phyloP scores from a whole-genome alignment of 2,329 filamentous ascomycete species.

The Hysterium pulicare region DNA sequence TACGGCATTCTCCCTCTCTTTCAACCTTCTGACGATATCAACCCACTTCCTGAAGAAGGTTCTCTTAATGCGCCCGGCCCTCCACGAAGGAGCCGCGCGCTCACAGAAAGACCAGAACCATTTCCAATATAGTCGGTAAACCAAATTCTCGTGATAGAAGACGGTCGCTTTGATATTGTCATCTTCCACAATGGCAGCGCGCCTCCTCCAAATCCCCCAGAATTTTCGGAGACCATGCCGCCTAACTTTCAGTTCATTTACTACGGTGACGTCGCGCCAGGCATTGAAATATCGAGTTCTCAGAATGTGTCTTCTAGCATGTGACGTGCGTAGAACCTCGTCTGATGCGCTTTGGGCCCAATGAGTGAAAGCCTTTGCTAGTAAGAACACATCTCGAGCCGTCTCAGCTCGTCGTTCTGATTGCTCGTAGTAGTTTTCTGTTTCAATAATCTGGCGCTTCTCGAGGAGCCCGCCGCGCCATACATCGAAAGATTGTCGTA shows the following conservation, averaged over 20 bases:
- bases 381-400: slow-evolving; percentile 63
- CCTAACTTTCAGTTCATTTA: slow-evolving; percentile 55
- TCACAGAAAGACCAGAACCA: slow-evolving; percentile 39
- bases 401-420: slow-evolving; percentile 59
- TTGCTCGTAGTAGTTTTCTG: slow-evolving; percentile 52
- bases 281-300: slow-evolving; percentile 65
- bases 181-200: slow-evolving; percentile 29
- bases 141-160: slow-evolving; percentile 24
- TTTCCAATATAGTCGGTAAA: slow-evolving; percentile 27
- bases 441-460: slow-evolving; percentile 44
- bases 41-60: slow-evolving; percentile 26
- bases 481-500: slow-evolving; percentile 52
- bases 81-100: slow-evolving; percentile 31
- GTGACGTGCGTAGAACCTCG: slow-evolving; percentile 62
- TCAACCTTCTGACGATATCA: slow-evolving; percentile 21
- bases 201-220: slow-evolving; percentile 51
- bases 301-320: slow-evolving; percentile 68
- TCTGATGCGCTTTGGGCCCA: slow-evolving; percentile 67
- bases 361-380: slow-evolving; percentile 62
- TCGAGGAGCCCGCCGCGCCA: slow-evolving; percentile 20
- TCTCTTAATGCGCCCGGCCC: slow-evolving; percentile 24
- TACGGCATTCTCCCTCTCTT: slow-evolving; percentile 24
- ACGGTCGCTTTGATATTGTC: not conserved
- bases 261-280: slow-evolving; percentile 63
- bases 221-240: slow-evolving; percentile 54